These are phyloP conservation scores for Heliamphora pulchella DNA, from an alignment of 179 eudicot species.

Conservation along the genomic window DNA sequence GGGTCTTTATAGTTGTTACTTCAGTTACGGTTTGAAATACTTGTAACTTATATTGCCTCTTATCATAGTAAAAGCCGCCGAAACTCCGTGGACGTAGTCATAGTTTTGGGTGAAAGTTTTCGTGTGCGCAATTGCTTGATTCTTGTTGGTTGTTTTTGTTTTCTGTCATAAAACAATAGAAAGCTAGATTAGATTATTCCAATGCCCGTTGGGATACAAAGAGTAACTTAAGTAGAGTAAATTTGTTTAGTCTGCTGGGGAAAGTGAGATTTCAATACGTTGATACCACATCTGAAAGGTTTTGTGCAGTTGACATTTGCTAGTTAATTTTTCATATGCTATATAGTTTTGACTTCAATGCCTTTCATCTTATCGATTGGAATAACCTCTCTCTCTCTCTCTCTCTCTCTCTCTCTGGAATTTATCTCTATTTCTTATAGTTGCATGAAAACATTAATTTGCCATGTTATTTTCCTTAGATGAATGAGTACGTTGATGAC, in stretches of 20 bases:
- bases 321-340: background rate
- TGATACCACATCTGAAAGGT: background rate
- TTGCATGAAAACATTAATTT: background rate
- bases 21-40: too few species aligned
- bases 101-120: too few species aligned
- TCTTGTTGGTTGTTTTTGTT: too few species aligned
- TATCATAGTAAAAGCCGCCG: too few species aligned
- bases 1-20: too few species aligned
- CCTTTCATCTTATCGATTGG: background rate
- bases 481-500: conserved; percentile 58
- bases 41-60: too few species aligned
- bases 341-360: background rate
- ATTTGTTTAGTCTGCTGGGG: background rate
- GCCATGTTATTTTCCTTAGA: conserved; percentile 16
- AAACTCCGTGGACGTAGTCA: too few species aligned
- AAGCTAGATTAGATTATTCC: background rate
- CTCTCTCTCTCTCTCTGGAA: background rate
- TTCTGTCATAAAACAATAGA: too few species aligned
- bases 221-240: background rate
- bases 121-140: too few species aligned
- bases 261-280: background rate
- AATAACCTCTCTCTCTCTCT: background rate
- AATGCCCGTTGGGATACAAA: background rate
- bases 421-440: background rate
- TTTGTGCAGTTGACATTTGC: background rate